Evolutionary conservation across 495 filamentous ascomycete genomes (phyloP).

Genomic region (Hypoxylon perforatum): DNA sequence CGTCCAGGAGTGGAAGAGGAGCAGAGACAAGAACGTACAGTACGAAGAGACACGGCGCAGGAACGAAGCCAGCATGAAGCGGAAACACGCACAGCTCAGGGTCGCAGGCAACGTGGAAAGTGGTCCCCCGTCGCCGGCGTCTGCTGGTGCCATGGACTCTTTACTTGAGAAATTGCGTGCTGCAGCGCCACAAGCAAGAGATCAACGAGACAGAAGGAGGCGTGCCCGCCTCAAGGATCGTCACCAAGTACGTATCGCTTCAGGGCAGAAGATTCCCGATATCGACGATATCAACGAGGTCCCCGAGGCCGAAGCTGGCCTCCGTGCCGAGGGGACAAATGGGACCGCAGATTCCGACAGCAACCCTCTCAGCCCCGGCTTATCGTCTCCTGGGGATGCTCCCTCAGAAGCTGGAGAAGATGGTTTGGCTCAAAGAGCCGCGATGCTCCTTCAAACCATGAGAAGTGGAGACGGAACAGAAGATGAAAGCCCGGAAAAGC

Average conservation of each 20-base stretch:
- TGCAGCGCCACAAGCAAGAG: conserved; percentile 87
- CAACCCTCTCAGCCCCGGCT: conserved; percentile 49
- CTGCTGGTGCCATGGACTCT: conserved; percentile 94
- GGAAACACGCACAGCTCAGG: conserved; percentile 79
- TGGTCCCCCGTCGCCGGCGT: conserved; percentile 72
- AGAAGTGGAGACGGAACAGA: conserved; percentile 70
- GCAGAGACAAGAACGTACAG: conserved; percentile 86
- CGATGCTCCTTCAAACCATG: conserved; percentile 82
- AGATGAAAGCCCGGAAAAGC: conserved; percentile 67
- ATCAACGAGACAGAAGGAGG: conserved; percentile 87
- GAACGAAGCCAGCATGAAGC: conserved; percentile 90
- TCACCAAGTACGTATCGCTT: conserved; percentile 92
- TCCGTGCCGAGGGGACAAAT: conserved; percentile 31
- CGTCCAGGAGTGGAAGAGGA: conserved; percentile 95
- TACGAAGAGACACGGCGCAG: conserved; percentile 84
- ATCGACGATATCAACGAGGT: conserved; percentile 68
- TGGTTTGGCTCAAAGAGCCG: conserved; percentile 84
- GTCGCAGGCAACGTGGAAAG: conserved; percentile 60
- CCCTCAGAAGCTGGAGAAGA: conserved; percentile 68
- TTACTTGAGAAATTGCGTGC: conserved; percentile 96
- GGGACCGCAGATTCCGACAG: conserved; percentile 47
- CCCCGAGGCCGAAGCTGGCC: conserved; percentile 56
- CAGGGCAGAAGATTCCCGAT: conserved; percentile 85
- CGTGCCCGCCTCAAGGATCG: conserved; percentile 87
- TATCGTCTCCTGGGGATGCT: conserved; percentile 54